Percentiles rank a stretch among this genome's conserved stretches.
Conservation (phyloP, 441 rosid species). For the Gossypium aridum region DNA sequence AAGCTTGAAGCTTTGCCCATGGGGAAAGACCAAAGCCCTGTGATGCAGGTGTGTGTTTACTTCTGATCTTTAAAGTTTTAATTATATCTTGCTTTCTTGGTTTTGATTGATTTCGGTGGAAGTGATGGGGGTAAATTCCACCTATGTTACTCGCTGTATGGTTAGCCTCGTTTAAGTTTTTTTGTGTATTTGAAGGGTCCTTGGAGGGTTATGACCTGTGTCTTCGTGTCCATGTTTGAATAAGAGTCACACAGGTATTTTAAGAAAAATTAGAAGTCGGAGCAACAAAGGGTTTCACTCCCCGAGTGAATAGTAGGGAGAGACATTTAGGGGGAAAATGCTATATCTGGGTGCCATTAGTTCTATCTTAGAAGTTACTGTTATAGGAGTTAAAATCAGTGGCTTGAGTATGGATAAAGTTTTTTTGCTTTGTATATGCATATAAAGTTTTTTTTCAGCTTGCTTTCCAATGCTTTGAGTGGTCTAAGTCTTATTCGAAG, state of each 20-base stretch:
- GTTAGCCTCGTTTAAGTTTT: background rate
- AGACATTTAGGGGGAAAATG: background rate
- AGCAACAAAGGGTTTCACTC: background rate
- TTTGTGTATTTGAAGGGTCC: background rate
- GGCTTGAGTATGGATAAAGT: background rate
- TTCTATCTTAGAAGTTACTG: background rate
- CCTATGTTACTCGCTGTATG: background rate
- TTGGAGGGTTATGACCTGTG: background rate
- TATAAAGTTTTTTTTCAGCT: background rate
- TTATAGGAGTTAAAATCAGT: background rate
- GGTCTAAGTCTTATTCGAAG: background rate
- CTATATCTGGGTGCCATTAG: background rate
- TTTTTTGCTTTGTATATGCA: background rate
- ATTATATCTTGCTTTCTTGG: background rate
- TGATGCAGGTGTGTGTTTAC: conserved; percentile 62
- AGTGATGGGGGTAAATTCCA: background rate
- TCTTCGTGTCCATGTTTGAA: background rate
- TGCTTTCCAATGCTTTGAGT: background rate
- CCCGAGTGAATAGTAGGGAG: background rate
- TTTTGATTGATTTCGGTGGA: conserved; percentile 2
- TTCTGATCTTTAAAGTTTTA: background rate
- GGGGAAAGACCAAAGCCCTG: conserved; percentile 58
- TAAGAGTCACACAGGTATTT: background rate
- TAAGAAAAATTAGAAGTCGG: background rate
- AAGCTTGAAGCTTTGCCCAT: conserved; percentile 64